Evolutionary conservation across 2,329 filamentous ascomycete genomes (phyloP).

Genomic region (Calonectria pteridis): DNA sequence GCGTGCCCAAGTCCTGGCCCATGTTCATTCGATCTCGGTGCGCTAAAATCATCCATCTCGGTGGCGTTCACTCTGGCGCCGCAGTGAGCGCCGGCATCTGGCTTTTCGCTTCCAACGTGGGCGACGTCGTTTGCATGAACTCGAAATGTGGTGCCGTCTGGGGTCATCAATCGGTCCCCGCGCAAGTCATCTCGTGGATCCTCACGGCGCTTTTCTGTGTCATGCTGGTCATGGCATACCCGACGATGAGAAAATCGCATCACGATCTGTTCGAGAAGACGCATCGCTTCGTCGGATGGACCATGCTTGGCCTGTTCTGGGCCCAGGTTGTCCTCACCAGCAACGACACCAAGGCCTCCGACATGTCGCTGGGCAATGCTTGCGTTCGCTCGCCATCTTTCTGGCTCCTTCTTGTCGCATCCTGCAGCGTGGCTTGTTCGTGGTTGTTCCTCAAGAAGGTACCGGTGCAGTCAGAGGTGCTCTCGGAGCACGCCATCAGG

Average conservation of each 20-base stretch:
- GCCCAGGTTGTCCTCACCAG: conserved; percentile 68
- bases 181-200: conserved; percentile 66
- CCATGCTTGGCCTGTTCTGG: conserved; percentile 75
- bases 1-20: conserved; percentile 59
- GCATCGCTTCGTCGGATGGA: conserved; percentile 81
- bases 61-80: conserved; percentile 63
- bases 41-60: conserved; percentile 65
- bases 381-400: conserved; percentile 60
- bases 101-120: conserved; percentile 57
- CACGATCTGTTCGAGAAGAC: conserved; percentile 79
- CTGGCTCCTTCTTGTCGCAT: conserved; percentile 76
- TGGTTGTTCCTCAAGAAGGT: conserved; percentile 80
- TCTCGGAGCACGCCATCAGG: conserved; percentile 80
- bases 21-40: conserved; percentile 59
- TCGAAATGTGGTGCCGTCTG: conserved; percentile 35
- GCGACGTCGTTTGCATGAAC: conserved; percentile 37
- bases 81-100: conserved; percentile 62
- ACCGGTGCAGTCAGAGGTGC: conserved; percentile 72
- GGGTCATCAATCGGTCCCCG: conserved; percentile 52
- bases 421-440: conserved; percentile 74
- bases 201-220: conserved; percentile 68
- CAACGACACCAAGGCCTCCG: conserved; percentile 53
- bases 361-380: conserved; percentile 50
- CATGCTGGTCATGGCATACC: conserved; percentile 74
- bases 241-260: conserved; percentile 69